These are phyloP conservation scores for Tuber umbilicatum DNA, from an alignment of 495 filamentous ascomycete species.

Conservation along the genomic window DNA sequence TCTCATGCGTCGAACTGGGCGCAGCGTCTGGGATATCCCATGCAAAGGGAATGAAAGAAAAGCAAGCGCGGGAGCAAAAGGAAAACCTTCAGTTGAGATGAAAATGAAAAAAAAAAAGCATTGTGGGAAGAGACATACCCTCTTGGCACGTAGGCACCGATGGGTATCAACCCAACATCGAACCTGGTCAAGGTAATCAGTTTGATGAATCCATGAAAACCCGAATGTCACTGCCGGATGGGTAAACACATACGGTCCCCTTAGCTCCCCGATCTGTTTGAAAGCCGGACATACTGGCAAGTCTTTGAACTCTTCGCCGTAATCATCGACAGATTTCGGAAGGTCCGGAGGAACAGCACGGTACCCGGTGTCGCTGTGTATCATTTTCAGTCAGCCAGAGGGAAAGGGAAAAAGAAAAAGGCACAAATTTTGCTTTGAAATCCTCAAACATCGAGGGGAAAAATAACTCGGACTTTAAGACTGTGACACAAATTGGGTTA, in stretches of 20 bases:
- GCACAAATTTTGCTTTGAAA: background rate
- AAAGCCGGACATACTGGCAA: conserved; percentile 81
- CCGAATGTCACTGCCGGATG: background rate
- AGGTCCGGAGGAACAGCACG: conserved; percentile 66
- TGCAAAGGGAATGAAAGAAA: conserved; percentile 17
- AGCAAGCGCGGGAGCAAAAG: background rate
- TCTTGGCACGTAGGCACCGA: conserved; percentile 83
- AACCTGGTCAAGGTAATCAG: conserved; percentile 48
- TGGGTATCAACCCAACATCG: conserved; percentile 89
- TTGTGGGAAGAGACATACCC: conserved; percentile 42
- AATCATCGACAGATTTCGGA: conserved; percentile 60
- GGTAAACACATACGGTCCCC: conserved; percentile 50
- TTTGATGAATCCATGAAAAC: background rate
- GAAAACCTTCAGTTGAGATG: background rate
- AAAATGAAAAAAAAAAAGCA: conserved; percentile 11
- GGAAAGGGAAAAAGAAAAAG: background rate
- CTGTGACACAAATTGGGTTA: background rate
- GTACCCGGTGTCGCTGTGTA: conserved; percentile 62
- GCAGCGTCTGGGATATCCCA: conserved; percentile 25
- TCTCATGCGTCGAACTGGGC: conserved; percentile 16
- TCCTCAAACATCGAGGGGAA: background rate
- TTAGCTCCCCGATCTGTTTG: conserved; percentile 69
- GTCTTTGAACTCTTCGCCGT: conserved; percentile 57
- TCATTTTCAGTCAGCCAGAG: background rate
- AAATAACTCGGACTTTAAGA: background rate